Conservation (phyloP, 106 monocot genomes). For the Triglochin maritima region DNA sequence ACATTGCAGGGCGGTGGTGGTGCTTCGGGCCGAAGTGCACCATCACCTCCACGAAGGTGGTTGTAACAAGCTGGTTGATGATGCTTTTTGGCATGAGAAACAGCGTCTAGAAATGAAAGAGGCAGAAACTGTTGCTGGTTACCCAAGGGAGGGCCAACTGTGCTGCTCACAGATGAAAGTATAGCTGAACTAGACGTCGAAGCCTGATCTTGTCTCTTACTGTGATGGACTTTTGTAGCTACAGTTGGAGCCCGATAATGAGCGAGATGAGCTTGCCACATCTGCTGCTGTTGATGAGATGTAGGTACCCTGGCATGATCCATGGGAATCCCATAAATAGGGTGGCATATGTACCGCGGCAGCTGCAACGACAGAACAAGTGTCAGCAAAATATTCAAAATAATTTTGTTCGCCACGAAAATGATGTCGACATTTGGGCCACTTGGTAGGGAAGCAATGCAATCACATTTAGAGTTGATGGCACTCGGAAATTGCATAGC, state of each 20-base stretch:
- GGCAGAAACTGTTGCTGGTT: not conserved
- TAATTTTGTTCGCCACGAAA: no score
- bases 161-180: not conserved
- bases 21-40: no score
- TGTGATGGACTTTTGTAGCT: conserved; percentile 6
- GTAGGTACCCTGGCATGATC: not conserved
- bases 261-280: conserved; percentile 21
- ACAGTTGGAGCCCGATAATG: conserved; percentile 12
- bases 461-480: no score
- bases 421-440: no score
- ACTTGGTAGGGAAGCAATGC: no score
- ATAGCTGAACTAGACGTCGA: not conserved
- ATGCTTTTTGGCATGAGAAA: no score
- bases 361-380: conserved; percentile 3
- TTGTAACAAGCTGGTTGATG: no score
- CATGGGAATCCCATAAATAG: conserved; percentile 18
- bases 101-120: no score
- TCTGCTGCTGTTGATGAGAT: conserved; percentile 16
- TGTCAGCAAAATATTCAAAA: no score
- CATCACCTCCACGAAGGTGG: no score
- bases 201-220: not conserved
- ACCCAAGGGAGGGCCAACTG: not conserved
- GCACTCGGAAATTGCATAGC: no score
- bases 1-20: no score
- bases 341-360: conserved; percentile 19